Evolutionary conservation across 768 basidiomycete species (phyloP), one percentile per base, ranked within the genome.

Genomic region (Leccinum sublutescens): DNA sequence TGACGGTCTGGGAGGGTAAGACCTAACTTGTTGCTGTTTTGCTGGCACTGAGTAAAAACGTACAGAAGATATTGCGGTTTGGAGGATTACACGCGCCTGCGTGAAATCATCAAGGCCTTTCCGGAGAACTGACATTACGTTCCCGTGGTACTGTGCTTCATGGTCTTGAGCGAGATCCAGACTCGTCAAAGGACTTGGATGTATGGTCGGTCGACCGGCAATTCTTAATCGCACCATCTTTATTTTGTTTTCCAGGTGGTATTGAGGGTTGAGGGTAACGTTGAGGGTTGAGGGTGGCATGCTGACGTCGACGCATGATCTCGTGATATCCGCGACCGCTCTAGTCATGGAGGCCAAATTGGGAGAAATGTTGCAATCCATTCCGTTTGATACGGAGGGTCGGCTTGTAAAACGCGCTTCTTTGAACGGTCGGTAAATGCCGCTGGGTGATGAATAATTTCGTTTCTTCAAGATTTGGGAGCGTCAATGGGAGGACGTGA

Each of bases 31-130:
- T 45, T 57, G 5, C 8, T 54, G 19, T 50, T 53, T 23, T 52
- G 21, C 43, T 5, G 31, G 27, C 47, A 33, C 53, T 64, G 36
- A 62, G 27, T 25, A 25, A 56, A 40, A 3, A 19, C 21, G 52
- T 38, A 0, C 64, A 89, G 87, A 65, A 87, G 89, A 77, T 89
- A 85, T 68, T 83, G 84, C 5, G 73, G 85, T 43, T 72, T 91
- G 31, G 89, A 89, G 60, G 90, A 91, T 67, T 89, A 87, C 64
- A 73, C 84, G 29, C 84, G 90, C 21, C 72, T 92, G 21, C 82
- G 88, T 33, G 85, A 89, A 58, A 75, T 89, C n/a, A 68, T 90
- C 29, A 76, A 82, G 52, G 68, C 76, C 0, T 73, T 89, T 19
- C 85, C 86, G 1, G 61, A 73, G 1, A 76, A 80, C 51, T 82